Evolutionary conservation across 1,284 basidiomycete genomes (phyloP).

Genomic region (Fomitopsis palustris): DNA sequence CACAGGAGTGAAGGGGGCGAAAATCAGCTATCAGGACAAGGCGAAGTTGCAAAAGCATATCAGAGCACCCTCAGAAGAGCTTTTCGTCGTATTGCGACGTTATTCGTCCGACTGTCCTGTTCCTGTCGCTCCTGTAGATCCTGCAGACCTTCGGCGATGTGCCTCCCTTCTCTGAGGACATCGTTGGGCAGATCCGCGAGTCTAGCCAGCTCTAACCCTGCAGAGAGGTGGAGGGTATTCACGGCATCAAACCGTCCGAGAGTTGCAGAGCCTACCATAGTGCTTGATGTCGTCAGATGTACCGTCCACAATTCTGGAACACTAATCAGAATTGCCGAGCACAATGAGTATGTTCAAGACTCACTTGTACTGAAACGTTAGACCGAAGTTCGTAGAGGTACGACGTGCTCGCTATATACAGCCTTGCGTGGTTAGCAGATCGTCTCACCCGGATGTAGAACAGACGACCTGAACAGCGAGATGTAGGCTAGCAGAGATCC

Average conservation of each 20-base stretch:
- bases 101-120: constrained; percentile 56
- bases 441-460: background rate
- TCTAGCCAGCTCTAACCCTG: constrained; percentile 81
- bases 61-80: constrained; percentile 60
- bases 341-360: constrained; percentile 9
- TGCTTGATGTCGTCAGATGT: constrained; percentile 53
- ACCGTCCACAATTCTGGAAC: constrained; percentile 63
- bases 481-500: constrained; percentile 56
- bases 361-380: constrained; percentile 81
- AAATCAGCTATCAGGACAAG: background rate
- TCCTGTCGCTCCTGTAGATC: constrained; percentile 56
- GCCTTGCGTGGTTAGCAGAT: background rate
- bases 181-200: constrained; percentile 77
- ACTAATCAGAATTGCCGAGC: background rate
- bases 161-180: constrained; percentile 57
- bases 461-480: constrained; percentile 69
- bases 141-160: constrained; percentile 59
- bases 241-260: background rate
- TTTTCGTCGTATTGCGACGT: constrained; percentile 59
- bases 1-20: background rate
- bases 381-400: constrained; percentile 55
- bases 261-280: constrained; percentile 47
- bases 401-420: constrained; percentile 49
- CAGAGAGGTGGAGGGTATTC: background rate
- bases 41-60: constrained; percentile 16